phyloP scores from a whole-genome alignment of 2,329 filamentous ascomycete genomes.

The Exserohilum turcica region DNA sequence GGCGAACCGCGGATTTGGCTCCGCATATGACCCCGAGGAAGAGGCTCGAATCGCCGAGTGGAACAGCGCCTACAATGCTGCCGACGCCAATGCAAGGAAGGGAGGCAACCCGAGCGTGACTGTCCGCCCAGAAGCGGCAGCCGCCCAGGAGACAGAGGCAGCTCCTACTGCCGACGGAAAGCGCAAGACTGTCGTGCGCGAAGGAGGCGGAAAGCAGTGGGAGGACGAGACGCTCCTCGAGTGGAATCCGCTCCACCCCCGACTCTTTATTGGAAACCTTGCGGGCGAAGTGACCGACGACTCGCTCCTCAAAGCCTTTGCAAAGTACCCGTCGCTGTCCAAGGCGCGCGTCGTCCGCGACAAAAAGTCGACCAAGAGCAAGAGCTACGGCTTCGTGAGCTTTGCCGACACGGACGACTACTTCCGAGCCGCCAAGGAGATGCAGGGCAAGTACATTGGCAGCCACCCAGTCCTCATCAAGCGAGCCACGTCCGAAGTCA shows the following conservation, averaged over 20 bases:
- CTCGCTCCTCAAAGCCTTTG: slow-evolving; percentile 89
- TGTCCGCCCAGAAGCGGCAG: slow-evolving; percentile 40
- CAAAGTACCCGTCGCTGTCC: slow-evolving; percentile 82
- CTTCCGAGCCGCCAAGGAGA: slow-evolving; percentile 94
- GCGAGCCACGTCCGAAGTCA: slow-evolving; percentile 90
- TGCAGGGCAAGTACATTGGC: slow-evolving; percentile 99
- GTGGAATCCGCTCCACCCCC: slow-evolving; percentile 94
- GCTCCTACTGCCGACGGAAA: slow-evolving; percentile 61
- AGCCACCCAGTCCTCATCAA: slow-evolving; percentile 89
- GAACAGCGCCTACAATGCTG: slow-evolving; percentile 85
- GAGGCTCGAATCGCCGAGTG: slow-evolving; percentile 93
- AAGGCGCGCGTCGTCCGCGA: slow-evolving; percentile 94
- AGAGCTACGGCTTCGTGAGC: slow-evolving; percentile 94
- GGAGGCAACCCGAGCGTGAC: slow-evolving; percentile 50
- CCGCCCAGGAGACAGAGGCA: slow-evolving; percentile 53
- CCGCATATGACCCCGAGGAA: slow-evolving; percentile 72
- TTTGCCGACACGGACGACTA: slow-evolving; percentile 96
- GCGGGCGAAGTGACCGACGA: slow-evolving; percentile 98
- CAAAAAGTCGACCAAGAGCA: slow-evolving; percentile 94
- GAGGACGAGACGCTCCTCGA: slow-evolving; percentile 85
- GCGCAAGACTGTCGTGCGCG: slow-evolving; percentile 84
- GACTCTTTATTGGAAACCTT: slow-evolving; percentile 94
- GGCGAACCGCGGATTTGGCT: slow-evolving; percentile 39
- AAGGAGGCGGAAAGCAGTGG: slow-evolving; percentile 92
- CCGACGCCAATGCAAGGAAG: slow-evolving; percentile 55